Evolutionary conservation across 2,329 filamentous ascomycete species (phyloP), one percentile per base, ranked within the genome.

Genomic region (Gaeumannomyces tritici): DNA sequence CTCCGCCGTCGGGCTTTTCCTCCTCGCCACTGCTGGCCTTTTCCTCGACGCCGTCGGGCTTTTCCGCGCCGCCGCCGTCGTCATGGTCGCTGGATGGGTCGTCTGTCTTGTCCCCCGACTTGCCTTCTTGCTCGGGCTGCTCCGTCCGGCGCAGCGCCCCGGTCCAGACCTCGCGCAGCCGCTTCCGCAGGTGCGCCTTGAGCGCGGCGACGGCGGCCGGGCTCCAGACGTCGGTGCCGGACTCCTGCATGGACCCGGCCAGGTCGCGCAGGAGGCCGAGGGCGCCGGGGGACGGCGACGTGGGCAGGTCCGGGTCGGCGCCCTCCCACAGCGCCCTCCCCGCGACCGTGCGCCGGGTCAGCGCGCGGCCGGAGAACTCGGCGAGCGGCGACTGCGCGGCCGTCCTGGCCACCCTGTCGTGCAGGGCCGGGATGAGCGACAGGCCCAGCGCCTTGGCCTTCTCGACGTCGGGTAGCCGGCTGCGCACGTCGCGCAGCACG

Each of bases 201-300:
- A 96, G 69, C 0, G 78, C 76, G 0, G 69, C 68, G 1, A 93
- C 83, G 0, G 90, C 89, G 2, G 80, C 78, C 2, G 84, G 81
- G 61, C 88, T 92, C 93, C 93, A 98, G 3, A 97, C 73, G 71
- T 97, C 93, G 57, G 83, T 78, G 0, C 93, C 93, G 3, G 83
- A 77, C 15, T 80, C 77, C 4, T 82, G 82, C 91, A 97, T 96
- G 6, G 81, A 78, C 58, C 77, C 75, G 5, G 84, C 83, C 31
- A 96, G 70, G 57, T 79, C 79, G 28, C 85, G 84, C 59, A 97
- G 70, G 62, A 96, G 87, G 64, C 82, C 83, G 70, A 96, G 96
- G 0, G 86, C 78, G 26, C 81, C 80, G 0, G 90, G 87, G 0
- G 91, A 93, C 1, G 91, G 91, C 69, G 95, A 90, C 7, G 86